phyloP scores from a whole-genome alignment of 1,139 yeast genomes.

The Geotrichum restrictum region DNA sequence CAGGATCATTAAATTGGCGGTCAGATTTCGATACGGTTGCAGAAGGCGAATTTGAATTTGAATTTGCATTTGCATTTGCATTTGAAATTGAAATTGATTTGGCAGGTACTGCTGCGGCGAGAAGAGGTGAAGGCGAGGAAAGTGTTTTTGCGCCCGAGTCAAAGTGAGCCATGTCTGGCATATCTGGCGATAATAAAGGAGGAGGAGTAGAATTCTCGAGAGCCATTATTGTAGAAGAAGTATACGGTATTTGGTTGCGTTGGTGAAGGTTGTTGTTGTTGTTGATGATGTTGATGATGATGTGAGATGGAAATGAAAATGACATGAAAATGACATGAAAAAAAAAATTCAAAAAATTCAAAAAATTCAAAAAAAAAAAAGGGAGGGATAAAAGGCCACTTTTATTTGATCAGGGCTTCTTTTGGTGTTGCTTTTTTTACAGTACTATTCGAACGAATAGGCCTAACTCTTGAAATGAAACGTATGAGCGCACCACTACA shows the following conservation, averaged over 20 bases:
- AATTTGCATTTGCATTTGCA: no score
- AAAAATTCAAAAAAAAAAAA: background rate
- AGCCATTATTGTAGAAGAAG: no score
- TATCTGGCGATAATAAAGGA: no score
- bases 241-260: background rate
- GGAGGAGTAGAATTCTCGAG: no score
- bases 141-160: conserved; percentile 3
- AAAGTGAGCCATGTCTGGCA: background rate
- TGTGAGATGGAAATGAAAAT: background rate
- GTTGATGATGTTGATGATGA: background rate
- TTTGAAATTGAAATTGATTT: no score
- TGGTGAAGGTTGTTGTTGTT: background rate
- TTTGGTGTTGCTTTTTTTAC: no score
- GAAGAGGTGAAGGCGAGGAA: background rate
- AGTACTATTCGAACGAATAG: no score
- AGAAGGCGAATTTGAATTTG: no score
- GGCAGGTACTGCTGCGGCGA: background rate
- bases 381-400: background rate
- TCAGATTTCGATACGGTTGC: background rate
- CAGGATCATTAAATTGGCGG: no score
- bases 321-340: background rate
- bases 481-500: no score
- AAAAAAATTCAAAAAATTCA: background rate
- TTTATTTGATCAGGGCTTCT: background rate
- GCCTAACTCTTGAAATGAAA: no score